A percentile compares a stretch with the other conserved stretches of the same genome.
Conservation (phyloP, 2,329 filamentous ascomycete genomes). For the Neofusicoccum kwambonambiense region DNA sequence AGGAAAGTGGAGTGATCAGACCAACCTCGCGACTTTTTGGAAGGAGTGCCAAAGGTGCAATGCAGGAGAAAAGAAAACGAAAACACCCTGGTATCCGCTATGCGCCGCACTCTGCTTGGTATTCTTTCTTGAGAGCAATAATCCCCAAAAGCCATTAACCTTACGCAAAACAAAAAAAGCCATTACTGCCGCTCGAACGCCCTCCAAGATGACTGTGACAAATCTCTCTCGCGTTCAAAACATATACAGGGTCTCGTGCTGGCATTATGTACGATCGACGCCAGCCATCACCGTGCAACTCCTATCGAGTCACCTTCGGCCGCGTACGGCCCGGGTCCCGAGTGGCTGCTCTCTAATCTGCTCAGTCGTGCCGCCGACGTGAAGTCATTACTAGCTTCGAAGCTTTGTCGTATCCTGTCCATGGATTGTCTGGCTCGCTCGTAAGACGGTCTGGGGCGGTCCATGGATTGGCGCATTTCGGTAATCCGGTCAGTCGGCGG, state of each 20-base stretch:
- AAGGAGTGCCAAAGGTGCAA: background rate
- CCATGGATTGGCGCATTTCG: conserved; percentile 4
- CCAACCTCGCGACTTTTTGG: conserved; percentile 9
- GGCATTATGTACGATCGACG: conserved; percentile 13
- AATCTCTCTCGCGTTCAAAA: conserved; percentile 17
- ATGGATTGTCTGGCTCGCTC: conserved; percentile 84
- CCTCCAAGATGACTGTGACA: conserved; percentile 14
- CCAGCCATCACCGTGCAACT: conserved; percentile 5
- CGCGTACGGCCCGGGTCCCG: background rate
- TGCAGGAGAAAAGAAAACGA: background rate
- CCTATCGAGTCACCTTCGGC: background rate
- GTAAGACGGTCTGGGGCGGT: conserved; percentile 66
- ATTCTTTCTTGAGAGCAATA: conserved; percentile 15
- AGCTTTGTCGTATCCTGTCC: conserved; percentile 79
- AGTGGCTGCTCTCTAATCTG: conserved; percentile 68
- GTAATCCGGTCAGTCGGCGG: conserved; percentile 12
- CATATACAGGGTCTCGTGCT: conserved; percentile 15
- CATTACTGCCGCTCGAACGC: conserved; percentile 11
- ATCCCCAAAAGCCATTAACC: conserved; percentile 1
- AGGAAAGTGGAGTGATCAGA: background rate
- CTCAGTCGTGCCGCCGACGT: conserved; percentile 84
- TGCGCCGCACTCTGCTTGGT: conserved; percentile 11
- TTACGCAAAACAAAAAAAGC: background rate
- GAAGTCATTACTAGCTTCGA: conserved; percentile 86
- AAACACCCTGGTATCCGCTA: conserved; percentile 12